Evolutionary conservation across 768 basidiomycete species (phyloP).

Genomic region (Agaricus blazei): DNA sequence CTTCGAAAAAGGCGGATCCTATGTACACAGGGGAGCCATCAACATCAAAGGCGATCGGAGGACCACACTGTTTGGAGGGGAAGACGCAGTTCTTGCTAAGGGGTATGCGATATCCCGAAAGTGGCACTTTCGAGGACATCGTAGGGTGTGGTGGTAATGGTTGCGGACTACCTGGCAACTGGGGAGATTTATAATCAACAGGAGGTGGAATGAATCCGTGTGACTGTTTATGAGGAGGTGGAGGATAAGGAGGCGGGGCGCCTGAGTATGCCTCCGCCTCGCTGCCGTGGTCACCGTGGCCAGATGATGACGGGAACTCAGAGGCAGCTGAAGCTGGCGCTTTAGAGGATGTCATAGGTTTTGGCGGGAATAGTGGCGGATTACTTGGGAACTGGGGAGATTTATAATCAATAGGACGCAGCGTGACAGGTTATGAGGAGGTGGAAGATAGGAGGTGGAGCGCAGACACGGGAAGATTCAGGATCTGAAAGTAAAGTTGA

Average conservation of each 20-base stretch:
- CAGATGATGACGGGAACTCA: background rate
- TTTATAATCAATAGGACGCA: background rate
- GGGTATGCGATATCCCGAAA: constrained; percentile 65
- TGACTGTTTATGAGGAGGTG: constrained; percentile 14
- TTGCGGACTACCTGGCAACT: background rate
- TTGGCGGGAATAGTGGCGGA: background rate
- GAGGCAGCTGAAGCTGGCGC: constrained; percentile 40
- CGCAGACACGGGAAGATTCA: constrained; percentile 13
- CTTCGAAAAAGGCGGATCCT: constrained; percentile 65
- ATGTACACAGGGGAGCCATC: constrained; percentile 32
- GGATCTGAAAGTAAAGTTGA: constrained; percentile 33
- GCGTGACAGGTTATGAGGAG: constrained; percentile 14
- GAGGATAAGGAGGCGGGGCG: constrained; percentile 9
- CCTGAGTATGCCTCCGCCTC: background rate
- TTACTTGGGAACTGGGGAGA: background rate
- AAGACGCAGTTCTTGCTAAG: constrained; percentile 40
- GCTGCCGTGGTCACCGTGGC: background rate
- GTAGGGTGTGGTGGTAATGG: background rate
- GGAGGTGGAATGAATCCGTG: background rate
- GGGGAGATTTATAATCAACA: background rate
- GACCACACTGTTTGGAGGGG: constrained; percentile 40
- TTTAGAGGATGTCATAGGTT: background rate
- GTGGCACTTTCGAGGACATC: constrained; percentile 26
- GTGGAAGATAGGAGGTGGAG: constrained; percentile 8
- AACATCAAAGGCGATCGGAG: constrained; percentile 30